Evolutionary conservation across 352 stramenopile genomes (phyloP), one percentile per base, ranked within the genome.

Genomic region (Phytophthora quininea): DNA sequence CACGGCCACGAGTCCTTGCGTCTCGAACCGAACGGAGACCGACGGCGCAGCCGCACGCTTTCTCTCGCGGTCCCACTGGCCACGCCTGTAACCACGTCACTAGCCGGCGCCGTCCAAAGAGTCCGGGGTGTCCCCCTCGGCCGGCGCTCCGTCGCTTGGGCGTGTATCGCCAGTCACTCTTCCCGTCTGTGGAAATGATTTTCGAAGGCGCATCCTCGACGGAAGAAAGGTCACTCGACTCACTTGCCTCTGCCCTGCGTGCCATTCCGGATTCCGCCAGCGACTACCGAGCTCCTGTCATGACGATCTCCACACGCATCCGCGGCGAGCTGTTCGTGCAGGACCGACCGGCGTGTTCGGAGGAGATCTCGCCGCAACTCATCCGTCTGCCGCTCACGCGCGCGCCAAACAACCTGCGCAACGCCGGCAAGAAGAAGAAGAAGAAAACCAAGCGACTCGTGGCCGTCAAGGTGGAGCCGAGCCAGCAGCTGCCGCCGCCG

Each of bases 241-340:
- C 19, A 24, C 19, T 24, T 24, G 19, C 19, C 19, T 24, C 19
- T 24, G 19, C 19, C 19, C 19, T 24, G 19, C 19, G 19, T 14
- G 33, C 15, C 67, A 74, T 70, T 74, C 55, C 43, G 27, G 54
- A 74, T 66, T 30, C 70, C 54, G 15, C 55, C 51, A 11, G 6
- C 35, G 35, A 40, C 35, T 40, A 40, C 35, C 35, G 35, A 6
- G 35, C 6, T 40, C 35, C n/a, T 12, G 6, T 4, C 42, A 74
- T 74, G 67, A 74, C 67, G 29, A 74, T 74, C 38, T 67, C 67
- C 55, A 74, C 67, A 14, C 61, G 67, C 33, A 74, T 74, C 55
- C 67, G 67, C 12, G 52, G 51, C 12, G 67, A 74, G 52, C 55
- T 74, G n/a, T 74, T 74, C 67, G 60, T 56, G n/a, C 30, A 54